A percentile compares a stretch with the other conserved stretches of the same genome.
These are phyloP conservation scores for Hanseniaspora vineae DNA, from an alignment of 805 yeast species.

Conservation along the genomic window DNA sequence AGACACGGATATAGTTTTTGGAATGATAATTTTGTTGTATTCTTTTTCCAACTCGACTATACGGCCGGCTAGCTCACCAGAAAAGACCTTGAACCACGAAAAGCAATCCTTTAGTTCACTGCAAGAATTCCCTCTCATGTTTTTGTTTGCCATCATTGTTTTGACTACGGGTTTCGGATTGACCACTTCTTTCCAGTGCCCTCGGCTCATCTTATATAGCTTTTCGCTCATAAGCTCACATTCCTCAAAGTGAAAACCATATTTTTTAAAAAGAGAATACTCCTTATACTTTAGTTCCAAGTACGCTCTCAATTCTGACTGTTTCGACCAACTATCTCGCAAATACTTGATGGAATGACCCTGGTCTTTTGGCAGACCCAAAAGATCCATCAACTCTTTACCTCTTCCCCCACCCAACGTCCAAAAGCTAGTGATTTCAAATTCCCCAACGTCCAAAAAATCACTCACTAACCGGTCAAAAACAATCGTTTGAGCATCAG, in stretches of 20 bases:
- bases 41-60: constrained; percentile 63
- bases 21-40: constrained; percentile 25
- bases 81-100: constrained; percentile 74
- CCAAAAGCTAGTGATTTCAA: constrained; percentile 65
- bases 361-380: constrained; percentile 34
- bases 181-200: constrained; percentile 43
- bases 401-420: constrained; percentile 90
- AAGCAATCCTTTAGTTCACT: constrained; percentile 39
- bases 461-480: constrained; percentile 31
- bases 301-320: constrained; percentile 9
- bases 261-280: constrained; percentile 2
- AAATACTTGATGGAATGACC: constrained; percentile 36
- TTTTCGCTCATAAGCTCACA: constrained; percentile 37
- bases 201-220: constrained; percentile 52
- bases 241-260: constrained; percentile 27
- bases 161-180: constrained; percentile 49
- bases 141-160: constrained; percentile 83
- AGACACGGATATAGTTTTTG: constrained; percentile 33
- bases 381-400: constrained; percentile 33
- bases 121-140: constrained; percentile 49
- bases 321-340: constrained; percentile 32
- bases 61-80: constrained; percentile 65
- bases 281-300: constrained; percentile 5
- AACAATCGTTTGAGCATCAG: constrained; percentile 73
- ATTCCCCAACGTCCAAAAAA: constrained; percentile 40